A percentile compares a stretch with the other conserved stretches of the same genome.
Evolutionary conservation across 2,329 filamentous ascomycete species (phyloP).

Genomic region (Monilinia vaccinii-corymbosi): DNA sequence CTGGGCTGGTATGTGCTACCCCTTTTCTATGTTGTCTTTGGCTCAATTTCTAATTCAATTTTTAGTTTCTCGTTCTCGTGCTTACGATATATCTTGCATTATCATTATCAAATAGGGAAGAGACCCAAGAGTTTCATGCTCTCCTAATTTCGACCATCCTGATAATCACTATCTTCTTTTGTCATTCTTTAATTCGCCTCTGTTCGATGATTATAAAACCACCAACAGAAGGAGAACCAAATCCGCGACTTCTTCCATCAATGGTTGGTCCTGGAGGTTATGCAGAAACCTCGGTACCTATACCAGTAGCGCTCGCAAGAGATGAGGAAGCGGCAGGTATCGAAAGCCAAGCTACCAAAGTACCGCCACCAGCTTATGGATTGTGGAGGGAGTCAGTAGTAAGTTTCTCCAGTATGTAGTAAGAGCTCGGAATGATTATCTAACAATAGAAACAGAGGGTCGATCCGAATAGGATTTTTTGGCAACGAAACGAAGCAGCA

Average conservation of each 20-base stretch:
- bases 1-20: slow-evolving; percentile 37
- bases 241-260: slow-evolving; percentile 32
- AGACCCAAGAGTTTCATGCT: slow-evolving; percentile 66
- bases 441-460: slow-evolving; percentile 45
- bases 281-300: slow-evolving; percentile 61
- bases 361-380: slow-evolving; percentile 75
- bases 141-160: slow-evolving; percentile 72
- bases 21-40: not conserved
- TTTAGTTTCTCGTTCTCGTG: slow-evolving; percentile 23
- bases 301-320: slow-evolving; percentile 63
- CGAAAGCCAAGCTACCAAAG: slow-evolving; percentile 45
- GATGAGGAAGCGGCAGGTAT: slow-evolving; percentile 61
- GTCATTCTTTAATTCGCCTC: slow-evolving; percentile 66
- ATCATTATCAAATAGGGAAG: slow-evolving; percentile 53
- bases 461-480: slow-evolving; percentile 73
- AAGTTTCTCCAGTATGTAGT: slow-evolving; percentile 33
- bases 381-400: slow-evolving; percentile 77
- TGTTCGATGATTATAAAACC: slow-evolving; percentile 51
- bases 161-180: slow-evolving; percentile 68
- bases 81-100: slow-evolving; percentile 50
- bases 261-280: slow-evolving; percentile 54
- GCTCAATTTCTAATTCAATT: slow-evolving; percentile 9
- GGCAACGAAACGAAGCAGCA: slow-evolving; percentile 49
- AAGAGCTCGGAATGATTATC: not conserved
- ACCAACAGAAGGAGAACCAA: slow-evolving; percentile 28